A percentile compares a stretch with the other conserved stretches of the same genome.
Conservation (phyloP, 768 basidiomycete species). For the Termitomyces bulborhizus region DNA sequence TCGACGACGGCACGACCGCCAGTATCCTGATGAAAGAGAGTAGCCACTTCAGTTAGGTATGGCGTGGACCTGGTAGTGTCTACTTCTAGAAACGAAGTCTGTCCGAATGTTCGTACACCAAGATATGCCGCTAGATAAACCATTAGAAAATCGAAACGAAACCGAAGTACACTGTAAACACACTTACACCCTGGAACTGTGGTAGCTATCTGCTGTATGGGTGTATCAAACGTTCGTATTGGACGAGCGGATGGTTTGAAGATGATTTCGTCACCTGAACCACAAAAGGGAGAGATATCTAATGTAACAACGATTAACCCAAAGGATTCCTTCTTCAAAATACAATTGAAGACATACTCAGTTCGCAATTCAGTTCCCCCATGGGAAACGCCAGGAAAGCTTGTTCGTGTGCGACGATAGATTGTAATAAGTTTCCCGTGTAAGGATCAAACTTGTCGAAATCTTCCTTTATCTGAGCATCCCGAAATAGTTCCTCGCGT, state of each 20-base stretch:
- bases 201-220: slow-evolving; percentile 59
- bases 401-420: slow-evolving; percentile 24
- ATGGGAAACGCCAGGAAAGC: slow-evolving; percentile 52
- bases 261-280: slow-evolving; percentile 17
- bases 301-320: background rate
- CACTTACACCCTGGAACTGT: slow-evolving; percentile 13
- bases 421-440: slow-evolving; percentile 46
- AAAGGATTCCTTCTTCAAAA: background rate
- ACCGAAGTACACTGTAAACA: background rate
- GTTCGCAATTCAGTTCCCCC: slow-evolving; percentile 50
- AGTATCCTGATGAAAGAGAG: slow-evolving; percentile 32
- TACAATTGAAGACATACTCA: slow-evolving; percentile 43
- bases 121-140: slow-evolving; percentile 22
- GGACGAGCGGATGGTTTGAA: slow-evolving; percentile 38
- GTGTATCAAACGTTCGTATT: slow-evolving; percentile 49
- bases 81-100: slow-evolving; percentile 35
- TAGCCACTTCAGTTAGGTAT: slow-evolving; percentile 26
- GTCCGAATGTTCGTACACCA: slow-evolving; percentile 42
- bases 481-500: slow-evolving; percentile 44
- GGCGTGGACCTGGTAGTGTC: slow-evolving; percentile 9
- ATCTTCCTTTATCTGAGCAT: slow-evolving; percentile 28
- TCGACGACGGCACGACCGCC: slow-evolving; percentile 41
- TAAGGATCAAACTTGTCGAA: slow-evolving; percentile 49
- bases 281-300: slow-evolving; percentile 22
- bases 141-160: background rate